phyloP scores from a whole-genome alignment of 2,329 filamentous ascomycete species.

The Alternaria arborescens region DNA sequence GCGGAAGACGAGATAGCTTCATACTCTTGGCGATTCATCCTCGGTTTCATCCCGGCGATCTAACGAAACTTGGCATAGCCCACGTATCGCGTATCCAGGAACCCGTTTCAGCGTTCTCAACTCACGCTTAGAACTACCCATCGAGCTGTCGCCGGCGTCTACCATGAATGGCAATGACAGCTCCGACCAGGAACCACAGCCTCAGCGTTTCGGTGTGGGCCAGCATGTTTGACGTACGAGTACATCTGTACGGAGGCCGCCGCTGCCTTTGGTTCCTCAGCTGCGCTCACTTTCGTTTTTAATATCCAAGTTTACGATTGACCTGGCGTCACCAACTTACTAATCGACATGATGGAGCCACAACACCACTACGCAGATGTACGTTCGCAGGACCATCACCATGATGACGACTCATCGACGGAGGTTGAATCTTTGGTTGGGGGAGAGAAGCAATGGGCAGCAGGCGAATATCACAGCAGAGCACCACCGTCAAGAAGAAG shows the following conservation, averaged over 20 bases:
- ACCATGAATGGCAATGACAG: slow-evolving; percentile 15
- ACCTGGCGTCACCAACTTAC: slow-evolving; percentile 32
- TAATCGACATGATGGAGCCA: slow-evolving; percentile 36
- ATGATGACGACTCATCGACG: slow-evolving; percentile 45
- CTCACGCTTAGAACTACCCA: slow-evolving; percentile 22
- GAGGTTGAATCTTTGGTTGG: slow-evolving; percentile 46
- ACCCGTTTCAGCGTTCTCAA: slow-evolving; percentile 24
- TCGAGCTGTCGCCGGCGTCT: slow-evolving; percentile 10
- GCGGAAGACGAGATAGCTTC: slow-evolving; percentile 32
- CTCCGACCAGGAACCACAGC: slow-evolving; percentile 34
- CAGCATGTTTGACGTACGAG: slow-evolving; percentile 13
- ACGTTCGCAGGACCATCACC: slow-evolving; percentile 30
- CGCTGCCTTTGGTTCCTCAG: slow-evolving; percentile 32
- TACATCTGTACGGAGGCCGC: slow-evolving; percentile 27
- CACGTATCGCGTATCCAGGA: slow-evolving; percentile 21
- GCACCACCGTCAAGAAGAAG: slow-evolving; percentile 30
- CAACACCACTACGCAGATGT: slow-evolving; percentile 44
- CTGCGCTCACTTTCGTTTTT: slow-evolving; percentile 38
- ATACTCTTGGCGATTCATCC: slow-evolving; percentile 45
- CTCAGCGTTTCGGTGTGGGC: slow-evolving; percentile 23
- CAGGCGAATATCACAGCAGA: slow-evolving; percentile 28
- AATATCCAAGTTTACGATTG: slow-evolving; percentile 8
- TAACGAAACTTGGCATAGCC: slow-evolving; percentile 34
- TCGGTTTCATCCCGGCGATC: slow-evolving; percentile 36
- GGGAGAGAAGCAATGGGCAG: slow-evolving; percentile 38